Evolutionary conservation across 192 early-diverging fungal genomes (phyloP), one percentile per base, ranked within the genome.

Genomic region (Radiomyces spectabilis): DNA sequence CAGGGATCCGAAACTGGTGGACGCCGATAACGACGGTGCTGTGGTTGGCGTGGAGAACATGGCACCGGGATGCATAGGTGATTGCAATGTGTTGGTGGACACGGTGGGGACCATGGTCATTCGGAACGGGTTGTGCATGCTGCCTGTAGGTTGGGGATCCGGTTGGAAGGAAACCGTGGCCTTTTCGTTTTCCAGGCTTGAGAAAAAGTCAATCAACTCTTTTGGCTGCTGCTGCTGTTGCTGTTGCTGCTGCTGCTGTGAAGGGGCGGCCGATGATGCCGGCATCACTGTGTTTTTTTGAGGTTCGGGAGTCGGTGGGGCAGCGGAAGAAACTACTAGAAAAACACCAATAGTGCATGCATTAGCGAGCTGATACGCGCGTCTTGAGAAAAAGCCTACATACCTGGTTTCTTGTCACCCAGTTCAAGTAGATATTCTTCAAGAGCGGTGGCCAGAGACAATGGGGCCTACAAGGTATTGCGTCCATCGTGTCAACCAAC

Each of bases 371-470:
- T 37, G 33, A 37, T 46, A 18, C n/a, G n/a, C 35, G 38, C 34
- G n/a, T 34, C 18, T 2, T 16, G 31, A 37, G n/a, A 29, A 44
- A 33, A 4, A 24, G 7, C 25, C 30, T 46, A 19, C 46, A 43
- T 44, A 8, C 13, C 13, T 35, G 5, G 42, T 44, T 33, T 41
- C 19, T 21, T 32, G 12, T 47, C 53, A n/a, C 51, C 45, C 18
- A 39, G 52, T 44, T 66, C 64, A 30, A 47, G 0, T 5, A 66
- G 44, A 51, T 66, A 66, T 35, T 66, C 64, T 51, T 66, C 56
- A 27, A 66, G 29, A 16, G 64, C 64, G 13, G 57, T 39, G 34
- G 57, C 57, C 9, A 66, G 47, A 5, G 64, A 60, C 16, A 66
- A 43, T 8, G 64, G 64, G 3, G 64, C 57, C 64, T 66, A 27